phyloP scores from a whole-genome alignment of 2,329 filamentous ascomycete species.

The Eutypa lata region DNA sequence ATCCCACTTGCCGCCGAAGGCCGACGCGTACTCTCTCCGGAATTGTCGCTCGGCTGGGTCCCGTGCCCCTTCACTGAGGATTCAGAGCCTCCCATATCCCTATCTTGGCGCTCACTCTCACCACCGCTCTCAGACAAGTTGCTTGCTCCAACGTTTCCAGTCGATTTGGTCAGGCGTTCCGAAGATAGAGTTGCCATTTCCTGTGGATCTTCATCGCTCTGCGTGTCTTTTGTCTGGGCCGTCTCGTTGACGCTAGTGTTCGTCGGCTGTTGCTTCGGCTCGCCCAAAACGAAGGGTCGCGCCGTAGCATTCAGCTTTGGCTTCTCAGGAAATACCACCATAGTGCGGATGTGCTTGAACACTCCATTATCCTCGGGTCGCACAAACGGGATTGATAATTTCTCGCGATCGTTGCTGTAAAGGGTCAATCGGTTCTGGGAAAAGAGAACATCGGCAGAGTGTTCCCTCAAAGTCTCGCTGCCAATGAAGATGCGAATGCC shows the following conservation, averaged over 20 bases:
- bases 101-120: conserved; percentile 38
- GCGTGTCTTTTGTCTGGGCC: conserved; percentile 22
- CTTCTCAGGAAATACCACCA: conserved; percentile 51
- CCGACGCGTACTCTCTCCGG: conserved; percentile 22
- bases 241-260: conserved; percentile 13
- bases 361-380: conserved; percentile 81
- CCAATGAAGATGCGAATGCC: conserved; percentile 84
- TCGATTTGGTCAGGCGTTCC: conserved; percentile 31
- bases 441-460: conserved; percentile 87
- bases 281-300: conserved; percentile 39
- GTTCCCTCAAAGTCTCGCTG: conserved; percentile 79
- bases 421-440: conserved; percentile 88
- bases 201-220: conserved; percentile 27
- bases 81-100: conserved; percentile 24
- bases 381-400: conserved; percentile 86
- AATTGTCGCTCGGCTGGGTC: conserved; percentile 18
- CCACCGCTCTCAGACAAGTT: conserved; percentile 41
- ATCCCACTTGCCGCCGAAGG: conserved; percentile 44
- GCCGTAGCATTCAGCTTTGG: conserved; percentile 56
- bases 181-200: conserved; percentile 36
- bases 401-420: conserved; percentile 81
- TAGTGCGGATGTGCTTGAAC: conserved; percentile 75
- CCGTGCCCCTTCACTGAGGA: conserved; percentile 24
- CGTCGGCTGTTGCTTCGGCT: conserved; percentile 24
- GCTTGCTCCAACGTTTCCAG: conserved; percentile 24